Base-by-base conservation (phyloP, 1,284 basidiomycete species). In the Moniliella sp. region DNA sequence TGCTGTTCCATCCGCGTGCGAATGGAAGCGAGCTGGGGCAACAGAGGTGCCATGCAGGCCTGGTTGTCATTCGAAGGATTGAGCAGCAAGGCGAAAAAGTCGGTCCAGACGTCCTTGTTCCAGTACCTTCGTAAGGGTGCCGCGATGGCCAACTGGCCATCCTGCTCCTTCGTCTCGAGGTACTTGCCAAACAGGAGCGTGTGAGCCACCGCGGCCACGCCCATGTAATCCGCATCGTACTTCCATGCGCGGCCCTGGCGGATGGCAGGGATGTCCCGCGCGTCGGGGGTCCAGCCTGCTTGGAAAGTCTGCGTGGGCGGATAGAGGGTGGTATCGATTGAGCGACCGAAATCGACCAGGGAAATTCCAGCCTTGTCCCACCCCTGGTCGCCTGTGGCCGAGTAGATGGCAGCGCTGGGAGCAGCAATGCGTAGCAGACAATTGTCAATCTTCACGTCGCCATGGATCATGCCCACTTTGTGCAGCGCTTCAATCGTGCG, bases 381-480 rank as follows among this genome's bases (percentile, higher is more conserved):
- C 1, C 86, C 86, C 18, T 72, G 69, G 4, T 68, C 69, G 11
- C 88, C 86, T 0, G 68, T 65, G 1, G 75, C 70, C 28, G 74
- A 67, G 63, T 94, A 97, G 14, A 67, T 62, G 33, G 70, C 65
- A 2, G 73, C 69, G 78, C 88, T 86, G 0, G 68, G 62, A 11
- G 36, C 40, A 2, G 73, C 74, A 11, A 73, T 74, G 3, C 91
- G 74, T 5, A 97, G 66, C 9, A 99, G 69, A 58, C 86, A 93
- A 63, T 99, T 99, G 66, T 99, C 91, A 57, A 94, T 93, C 68
- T 99, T 99, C 48, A 99, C 69, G 64, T 99, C 91, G 26, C 91
- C 88, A 51, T 99, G 91, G 45, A 99, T 78, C 64, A 94, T 77
- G 11, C 78, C 77, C 0, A 68, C 66, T 5, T 60, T 40, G 60